Evolutionary conservation across 208 protist species (phyloP), one percentile per base, ranked within the genome.

Genomic region (Angomonas ambiguus): DNA sequence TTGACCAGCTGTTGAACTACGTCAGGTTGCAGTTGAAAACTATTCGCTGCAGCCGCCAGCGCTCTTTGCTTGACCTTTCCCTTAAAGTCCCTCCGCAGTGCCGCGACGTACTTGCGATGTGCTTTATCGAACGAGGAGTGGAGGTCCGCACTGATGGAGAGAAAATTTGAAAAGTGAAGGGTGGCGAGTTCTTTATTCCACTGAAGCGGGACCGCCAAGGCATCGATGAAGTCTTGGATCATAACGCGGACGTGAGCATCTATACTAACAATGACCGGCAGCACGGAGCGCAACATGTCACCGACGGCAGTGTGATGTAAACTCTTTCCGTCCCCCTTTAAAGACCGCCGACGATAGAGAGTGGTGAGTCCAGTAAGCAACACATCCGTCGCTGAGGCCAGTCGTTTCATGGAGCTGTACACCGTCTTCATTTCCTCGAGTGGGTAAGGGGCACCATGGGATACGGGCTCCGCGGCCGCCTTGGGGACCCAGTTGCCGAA

Each of bases 151-250:
- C 73, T 79, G 10, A 88, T 62, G 1, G 60, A 41, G 20, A 83
- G 64, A 20, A 83, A 79, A 0, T 32, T 20, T 8, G 76, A 79
- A 65, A 83, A 76, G 61, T 88, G 64, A 0, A 49, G 38, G 11
- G 77, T 78, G 4, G 79, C 63, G 2, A 18, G 2, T 18, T 63
- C 32, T 1, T 62, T 55, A 2, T 69, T 74, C 72, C 74, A 86
- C 53, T 55, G 67, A 48, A 68, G 69, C 18, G 83, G 79, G 42
- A 34, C 42, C 4, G 70, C 63, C 28, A 84, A 30, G 1, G 83
- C 74, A 57, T 79, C 67, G 13, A 85, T 67, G 67, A 83, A 82
- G 71, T 84, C 77, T 41, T 79, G 72, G 57, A 88, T 67, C 8
- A 84, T 64, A 28, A 68, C 27, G 18, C 69, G 64, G n/a, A 51